A percentile compares a stretch with the other conserved stretches of the same genome.
phyloP scores from a whole-genome alignment of 164 flowering plant genomes.

The Liquidambar formosana region DNA sequence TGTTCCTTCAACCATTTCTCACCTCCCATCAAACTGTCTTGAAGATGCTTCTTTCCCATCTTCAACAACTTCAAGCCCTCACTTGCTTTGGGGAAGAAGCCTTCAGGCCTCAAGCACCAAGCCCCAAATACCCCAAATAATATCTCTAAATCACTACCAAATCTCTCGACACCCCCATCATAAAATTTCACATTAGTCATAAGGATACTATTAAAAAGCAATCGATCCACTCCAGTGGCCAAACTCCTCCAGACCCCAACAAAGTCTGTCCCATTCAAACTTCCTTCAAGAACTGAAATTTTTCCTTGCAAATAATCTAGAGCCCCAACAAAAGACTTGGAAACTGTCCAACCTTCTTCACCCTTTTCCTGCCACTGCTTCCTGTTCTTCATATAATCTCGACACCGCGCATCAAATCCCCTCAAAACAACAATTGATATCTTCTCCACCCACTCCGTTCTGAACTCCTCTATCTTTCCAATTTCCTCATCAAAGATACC shows the following conservation, averaged over 20 bases:
- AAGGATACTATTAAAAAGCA: conserved; percentile 58
- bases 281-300: conserved; percentile 47
- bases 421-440: conserved; percentile 72
- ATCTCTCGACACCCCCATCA: conserved; percentile 67
- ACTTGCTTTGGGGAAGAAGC: conserved; percentile 73
- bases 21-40: conserved; percentile 35
- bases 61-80: conserved; percentile 77
- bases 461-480: conserved; percentile 54
- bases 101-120: conserved; percentile 95
- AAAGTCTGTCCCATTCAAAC: conserved; percentile 70
- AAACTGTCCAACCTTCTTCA: conserved; percentile 63
- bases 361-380: conserved; percentile 89
- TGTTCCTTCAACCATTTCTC: conserved; percentile 67
- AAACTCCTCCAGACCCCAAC: conserved; percentile 76
- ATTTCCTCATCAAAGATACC: conserved; percentile 65
- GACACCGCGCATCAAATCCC: conserved; percentile 74
- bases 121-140: conserved; percentile 72
- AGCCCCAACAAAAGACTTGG: conserved; percentile 64
- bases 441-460: conserved; percentile 80
- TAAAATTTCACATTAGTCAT: conserved; percentile 67
- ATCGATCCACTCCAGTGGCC: conserved; percentile 65
- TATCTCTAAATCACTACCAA: conserved; percentile 63
- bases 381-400: conserved; percentile 79
- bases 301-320: conserved; percentile 84
- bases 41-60: conserved; percentile 53